These are phyloP conservation scores for Rhodotorula sp. DNA, from an alignment of 1,284 basidiomycete species.

Conservation along the genomic window DNA sequence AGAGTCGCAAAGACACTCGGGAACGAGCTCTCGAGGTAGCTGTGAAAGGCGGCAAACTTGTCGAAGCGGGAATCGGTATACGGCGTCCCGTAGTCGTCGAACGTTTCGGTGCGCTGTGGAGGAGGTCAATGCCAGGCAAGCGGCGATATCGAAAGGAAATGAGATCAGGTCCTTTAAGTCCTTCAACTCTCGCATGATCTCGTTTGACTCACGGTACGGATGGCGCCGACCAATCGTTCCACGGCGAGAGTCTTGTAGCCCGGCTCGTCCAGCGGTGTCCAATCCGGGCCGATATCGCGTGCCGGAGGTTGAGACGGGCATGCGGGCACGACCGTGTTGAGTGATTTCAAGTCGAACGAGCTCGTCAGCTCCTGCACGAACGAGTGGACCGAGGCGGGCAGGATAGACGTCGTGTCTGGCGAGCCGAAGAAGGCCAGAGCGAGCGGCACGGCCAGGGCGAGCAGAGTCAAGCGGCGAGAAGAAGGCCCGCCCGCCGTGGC, in stretches of 20 bases:
- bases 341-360: not conserved
- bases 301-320: constrained; percentile 28
- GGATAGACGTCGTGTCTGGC: not conserved
- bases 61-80: constrained; percentile 49
- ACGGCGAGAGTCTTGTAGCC: constrained; percentile 21
- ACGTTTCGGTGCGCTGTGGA: constrained; percentile 48
- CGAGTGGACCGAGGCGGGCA: not conserved
- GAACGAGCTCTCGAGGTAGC: constrained; percentile 51
- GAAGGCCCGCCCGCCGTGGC: no score
- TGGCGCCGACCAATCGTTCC: constrained; percentile 24
- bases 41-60: constrained; percentile 48
- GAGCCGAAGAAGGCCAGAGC: no score
- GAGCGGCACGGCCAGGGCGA: no score
- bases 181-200: not conserved
- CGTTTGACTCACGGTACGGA: constrained; percentile 19
- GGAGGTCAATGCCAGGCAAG: not conserved
- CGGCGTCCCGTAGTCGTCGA: constrained; percentile 50
- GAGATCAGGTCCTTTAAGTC: no score
- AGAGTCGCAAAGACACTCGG: constrained; percentile 46
- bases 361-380: not conserved
- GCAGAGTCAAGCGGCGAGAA: no score
- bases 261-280: constrained; percentile 27
- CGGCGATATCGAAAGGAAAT: not conserved
- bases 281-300: constrained; percentile 24
- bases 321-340: not conserved